phyloP scores from a whole-genome alignment of 306 rosid genomes.

The Biancaea sappan region DNA sequence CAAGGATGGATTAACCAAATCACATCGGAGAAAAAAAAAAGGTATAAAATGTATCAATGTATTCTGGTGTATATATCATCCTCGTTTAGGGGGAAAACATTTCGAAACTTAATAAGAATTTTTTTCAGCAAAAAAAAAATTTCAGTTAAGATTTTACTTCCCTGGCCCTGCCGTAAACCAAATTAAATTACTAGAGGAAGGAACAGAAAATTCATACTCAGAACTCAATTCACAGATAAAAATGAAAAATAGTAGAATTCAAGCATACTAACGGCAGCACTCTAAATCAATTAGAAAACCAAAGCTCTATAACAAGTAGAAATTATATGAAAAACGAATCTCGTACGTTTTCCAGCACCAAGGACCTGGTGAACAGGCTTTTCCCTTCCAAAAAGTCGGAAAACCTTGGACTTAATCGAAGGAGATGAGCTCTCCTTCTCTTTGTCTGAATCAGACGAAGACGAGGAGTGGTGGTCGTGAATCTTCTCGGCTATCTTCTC shows the following conservation, averaged over 20 bases:
- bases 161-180: constrained; percentile 18
- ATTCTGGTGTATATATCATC: background rate
- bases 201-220: background rate
- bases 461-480: constrained; percentile 66
- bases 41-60: too few relatives aligned
- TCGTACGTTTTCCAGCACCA: constrained; percentile 94
- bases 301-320: background rate
- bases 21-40: background rate
- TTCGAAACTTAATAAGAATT: too few relatives aligned
- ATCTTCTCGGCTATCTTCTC: constrained; percentile 77
- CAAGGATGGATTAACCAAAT: background rate
- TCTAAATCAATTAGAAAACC: background rate
- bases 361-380: constrained; percentile 74
- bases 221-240: background rate
- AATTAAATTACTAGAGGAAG: background rate
- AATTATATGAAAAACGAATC: background rate
- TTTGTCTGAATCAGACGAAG: constrained; percentile 69
- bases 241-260: background rate
- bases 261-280: background rate
- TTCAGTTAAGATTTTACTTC: constrained; percentile 29
- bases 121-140: too few relatives aligned
- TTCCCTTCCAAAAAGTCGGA: constrained; percentile 87
- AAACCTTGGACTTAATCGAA: constrained; percentile 57
- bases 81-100: background rate
- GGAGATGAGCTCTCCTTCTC: constrained; percentile 43